phyloP scores from a whole-genome alignment of 2,329 filamentous ascomycete species.

The Trichoderma lentiforme region DNA sequence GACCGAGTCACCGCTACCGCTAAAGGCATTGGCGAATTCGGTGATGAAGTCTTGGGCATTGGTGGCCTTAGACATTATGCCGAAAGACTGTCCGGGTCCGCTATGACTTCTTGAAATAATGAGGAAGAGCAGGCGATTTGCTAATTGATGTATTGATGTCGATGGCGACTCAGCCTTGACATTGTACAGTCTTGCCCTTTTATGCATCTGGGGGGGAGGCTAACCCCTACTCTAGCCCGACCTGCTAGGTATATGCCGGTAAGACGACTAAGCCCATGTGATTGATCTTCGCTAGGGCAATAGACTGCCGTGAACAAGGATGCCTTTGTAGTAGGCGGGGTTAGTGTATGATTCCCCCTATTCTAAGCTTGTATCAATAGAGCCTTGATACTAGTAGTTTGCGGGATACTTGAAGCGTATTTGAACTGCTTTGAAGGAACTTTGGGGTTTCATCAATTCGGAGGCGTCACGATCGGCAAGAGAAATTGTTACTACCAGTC shows the following conservation, averaged over 20 bases:
- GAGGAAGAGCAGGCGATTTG: background rate
- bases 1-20: background rate
- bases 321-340: background rate
- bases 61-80: background rate
- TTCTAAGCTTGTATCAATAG: background rate
- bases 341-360: background rate
- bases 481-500: background rate
- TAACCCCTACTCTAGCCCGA: background rate
- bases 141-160: background rate
- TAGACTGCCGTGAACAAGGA: background rate
- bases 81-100: background rate
- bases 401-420: background rate
- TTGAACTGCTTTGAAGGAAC: background rate
- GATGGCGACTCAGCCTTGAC: background rate
- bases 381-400: background rate
- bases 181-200: background rate
- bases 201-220: background rate
- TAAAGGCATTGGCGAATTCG: background rate
- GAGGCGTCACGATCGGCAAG: background rate
- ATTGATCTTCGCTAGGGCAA: background rate
- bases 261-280: background rate
- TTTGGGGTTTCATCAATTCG: background rate
- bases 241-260: background rate
- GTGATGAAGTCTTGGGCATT: conserved; percentile 3
- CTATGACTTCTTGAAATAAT: background rate